Evolutionary conservation across 768 basidiomycete genomes (phyloP).

Genomic region (Tubosaeta sp.): DNA sequence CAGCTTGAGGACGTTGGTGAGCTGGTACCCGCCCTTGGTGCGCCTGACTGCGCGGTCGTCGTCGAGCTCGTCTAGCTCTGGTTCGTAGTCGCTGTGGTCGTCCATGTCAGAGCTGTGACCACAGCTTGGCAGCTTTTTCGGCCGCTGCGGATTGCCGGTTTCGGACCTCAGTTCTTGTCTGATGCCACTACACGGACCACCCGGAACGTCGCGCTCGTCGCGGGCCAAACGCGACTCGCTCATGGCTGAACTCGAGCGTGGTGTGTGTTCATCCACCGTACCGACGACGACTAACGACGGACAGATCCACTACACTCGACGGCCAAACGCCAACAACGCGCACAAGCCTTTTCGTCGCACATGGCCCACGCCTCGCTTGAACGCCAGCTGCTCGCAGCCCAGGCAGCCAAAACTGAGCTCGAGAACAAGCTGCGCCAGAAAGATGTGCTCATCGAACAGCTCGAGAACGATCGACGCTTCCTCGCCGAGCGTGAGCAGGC

Average conservation of each 20-base stretch:
- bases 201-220: slow-evolving; percentile 7
- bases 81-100: slow-evolving; percentile 23
- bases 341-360: slow-evolving; percentile 56
- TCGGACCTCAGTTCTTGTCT: not conserved
- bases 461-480: slow-evolving; percentile 68
- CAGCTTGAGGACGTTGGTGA: slow-evolving; percentile 46
- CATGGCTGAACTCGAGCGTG: slow-evolving; percentile 64
- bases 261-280: slow-evolving; percentile 27
- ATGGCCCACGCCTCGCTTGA: slow-evolving; percentile 62
- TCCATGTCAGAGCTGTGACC: not conserved
- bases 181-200: no score
- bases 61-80: slow-evolving; percentile 8
- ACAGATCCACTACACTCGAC: slow-evolving; percentile 63
- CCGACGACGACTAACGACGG: not conserved
- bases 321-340: slow-evolving; percentile 64
- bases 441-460: slow-evolving; percentile 54
- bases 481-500: slow-evolving; percentile 65
- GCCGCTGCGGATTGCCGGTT: slow-evolving; percentile 3
- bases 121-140: not conserved
- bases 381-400: slow-evolving; percentile 58
- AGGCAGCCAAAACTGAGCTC: slow-evolving; percentile 58
- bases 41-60: not conserved
- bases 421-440: slow-evolving; percentile 67
- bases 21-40: slow-evolving; percentile 21
- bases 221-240: slow-evolving; percentile 58